Evolutionary conservation across 345 rosid genomes (phyloP).

Genomic region (Brassica incana): DNA sequence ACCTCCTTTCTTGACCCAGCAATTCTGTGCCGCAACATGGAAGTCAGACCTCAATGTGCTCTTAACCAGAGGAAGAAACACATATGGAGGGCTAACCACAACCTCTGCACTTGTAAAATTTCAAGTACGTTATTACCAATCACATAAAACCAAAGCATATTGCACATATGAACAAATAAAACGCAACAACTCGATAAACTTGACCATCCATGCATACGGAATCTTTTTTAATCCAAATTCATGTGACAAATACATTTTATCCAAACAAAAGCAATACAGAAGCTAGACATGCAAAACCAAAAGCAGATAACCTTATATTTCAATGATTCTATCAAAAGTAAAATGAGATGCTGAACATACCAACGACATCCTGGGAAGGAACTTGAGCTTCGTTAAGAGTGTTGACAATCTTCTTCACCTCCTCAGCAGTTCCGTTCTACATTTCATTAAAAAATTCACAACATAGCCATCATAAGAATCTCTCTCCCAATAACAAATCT

Average conservation of each 20-base stretch:
- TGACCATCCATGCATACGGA: not conserved
- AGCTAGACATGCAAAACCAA: not conserved
- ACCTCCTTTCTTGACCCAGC: conserved; percentile 96
- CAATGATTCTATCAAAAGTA: not conserved
- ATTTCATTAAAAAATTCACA: not conserved
- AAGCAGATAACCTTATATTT: not conserved
- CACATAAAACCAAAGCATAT: not conserved
- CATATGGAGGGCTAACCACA: conserved; percentile 85
- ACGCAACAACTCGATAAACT: no score
- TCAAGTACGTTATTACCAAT: not conserved
- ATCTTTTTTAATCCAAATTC: not conserved
- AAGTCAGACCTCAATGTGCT: conserved; percentile 63
- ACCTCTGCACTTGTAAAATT: conserved; percentile 53
- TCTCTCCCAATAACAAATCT: not conserved
- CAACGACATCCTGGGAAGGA: conserved; percentile 77
- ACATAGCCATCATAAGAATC: not conserved
- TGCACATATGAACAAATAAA: not conserved
- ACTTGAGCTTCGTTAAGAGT: conserved; percentile 66
- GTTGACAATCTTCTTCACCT: conserved; percentile 86
- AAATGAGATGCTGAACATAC: conserved; percentile 38
- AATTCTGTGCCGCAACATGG: conserved; percentile 88
- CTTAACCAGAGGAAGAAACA: conserved; percentile 77
- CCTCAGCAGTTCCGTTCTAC: conserved; percentile 85
- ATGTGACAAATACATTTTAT: not conserved
- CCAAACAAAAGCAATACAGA: not conserved